Percentiles rank a stretch among this genome's conserved stretches.
Evolutionary conservation across 2,329 filamentous ascomycete species (phyloP).

Genomic region (Cladophialophora exuberans): DNA sequence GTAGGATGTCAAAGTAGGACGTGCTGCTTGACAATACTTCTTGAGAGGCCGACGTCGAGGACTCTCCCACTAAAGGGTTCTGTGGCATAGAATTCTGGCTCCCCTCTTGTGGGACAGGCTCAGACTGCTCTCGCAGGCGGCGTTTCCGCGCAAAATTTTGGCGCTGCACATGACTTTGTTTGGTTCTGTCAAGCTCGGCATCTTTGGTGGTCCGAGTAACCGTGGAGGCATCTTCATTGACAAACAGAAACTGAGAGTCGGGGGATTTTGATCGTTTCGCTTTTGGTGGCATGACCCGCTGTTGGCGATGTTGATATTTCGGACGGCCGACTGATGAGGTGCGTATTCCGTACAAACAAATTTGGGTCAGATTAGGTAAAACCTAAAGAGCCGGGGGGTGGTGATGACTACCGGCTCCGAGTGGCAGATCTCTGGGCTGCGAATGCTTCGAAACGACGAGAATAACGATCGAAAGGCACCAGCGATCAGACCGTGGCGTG

Average conservation of each 20-base stretch:
- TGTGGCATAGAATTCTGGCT: constrained; percentile 17
- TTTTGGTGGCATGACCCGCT: constrained; percentile 26
- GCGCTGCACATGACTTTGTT: constrained; percentile 33
- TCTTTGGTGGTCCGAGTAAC: constrained; percentile 26
- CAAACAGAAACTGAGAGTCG: constrained; percentile 29
- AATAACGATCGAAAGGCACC: background rate
- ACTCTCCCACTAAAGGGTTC: constrained; percentile 10
- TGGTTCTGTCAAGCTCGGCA: constrained; percentile 26
- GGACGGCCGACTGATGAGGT: background rate
- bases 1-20: constrained; percentile 19
- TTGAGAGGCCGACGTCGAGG: constrained; percentile 7
- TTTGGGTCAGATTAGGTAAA: constrained; percentile 23
- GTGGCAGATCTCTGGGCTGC: constrained; percentile 1
- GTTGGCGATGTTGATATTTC: constrained; percentile 1
- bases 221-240: constrained; percentile 29
- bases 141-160: constrained; percentile 29
- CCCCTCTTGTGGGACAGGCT: constrained; percentile 5
- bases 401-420: constrained; percentile 7
- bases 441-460: constrained; percentile 1
- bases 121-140: constrained; percentile 18
- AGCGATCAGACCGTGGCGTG: background rate
- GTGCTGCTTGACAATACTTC: background rate
- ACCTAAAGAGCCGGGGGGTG: constrained; percentile 17
- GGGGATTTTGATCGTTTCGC: constrained; percentile 24
- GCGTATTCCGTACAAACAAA: background rate